Base-by-base conservation (phyloP, 106 monocot genomes). In the Amphibolis antarctica region DNA sequence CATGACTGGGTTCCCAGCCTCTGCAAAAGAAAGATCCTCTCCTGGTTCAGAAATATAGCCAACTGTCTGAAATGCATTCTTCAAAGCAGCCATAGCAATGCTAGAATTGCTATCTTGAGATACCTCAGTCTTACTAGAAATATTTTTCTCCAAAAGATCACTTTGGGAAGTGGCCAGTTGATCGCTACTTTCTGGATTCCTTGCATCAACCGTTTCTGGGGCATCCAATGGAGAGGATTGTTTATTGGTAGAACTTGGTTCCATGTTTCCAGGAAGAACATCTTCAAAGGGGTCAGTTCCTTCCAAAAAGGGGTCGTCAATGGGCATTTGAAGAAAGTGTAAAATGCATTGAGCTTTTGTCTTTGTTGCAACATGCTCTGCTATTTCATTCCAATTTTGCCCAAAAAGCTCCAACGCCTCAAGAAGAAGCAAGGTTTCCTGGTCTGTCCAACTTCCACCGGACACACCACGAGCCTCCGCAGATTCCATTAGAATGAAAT, bases 361-460 rank as follows among this genome's bases (percentile, higher is more conserved):
- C 72, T 96, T 96, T 46, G 94, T 96, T 53, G 89, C 94, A 67
- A 96, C 94, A 74, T 96, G 94, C 65, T 96, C 94, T 60, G 89
- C 94, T 66, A 96, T 89, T 64, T 96, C 94, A 74, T 67, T 89
- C 89, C 89, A 96, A 55, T 89, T 96, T 60, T 80, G 89, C 36
- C 78, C 81, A 74, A 84, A 96, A 53, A 96, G 77, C 58, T 96
- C 94, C 36, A 96, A 62, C 19, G 86, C 94, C 82, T 96, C 94
- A 18, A 96, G 74, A 74, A 96, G 94, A 56, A 96, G 79, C 48
- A 96, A 54, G 24, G 94, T 96, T 75, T 96, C 94, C 58, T 96
- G 88, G 71, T 96, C 94, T 59, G 89, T 89, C 94, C 94, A 96
- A 60, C 76, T 96, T 57, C 89, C 83, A 48, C 83, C 71, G 74